A percentile compares a stretch with the other conserved stretches of the same genome.
These are phyloP conservation scores for Chalciporus sp. DNA, from an alignment of 1,284 basidiomycete genomes.

Conservation along the genomic window DNA sequence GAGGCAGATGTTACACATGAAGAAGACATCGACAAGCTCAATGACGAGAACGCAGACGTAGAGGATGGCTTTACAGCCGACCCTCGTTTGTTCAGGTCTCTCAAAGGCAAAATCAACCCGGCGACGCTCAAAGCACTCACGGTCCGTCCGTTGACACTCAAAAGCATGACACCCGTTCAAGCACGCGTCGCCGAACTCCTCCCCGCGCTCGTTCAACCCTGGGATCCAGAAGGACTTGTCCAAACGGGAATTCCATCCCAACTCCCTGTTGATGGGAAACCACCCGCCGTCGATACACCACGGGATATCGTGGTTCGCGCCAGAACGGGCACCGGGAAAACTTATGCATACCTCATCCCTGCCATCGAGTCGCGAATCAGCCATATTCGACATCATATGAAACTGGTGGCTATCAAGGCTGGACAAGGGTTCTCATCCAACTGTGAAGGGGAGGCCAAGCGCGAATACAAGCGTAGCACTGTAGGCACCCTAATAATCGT, in stretches of 20 bases:
- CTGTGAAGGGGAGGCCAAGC: slow-evolving; percentile 36
- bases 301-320: slow-evolving; percentile 80
- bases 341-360: slow-evolving; percentile 87
- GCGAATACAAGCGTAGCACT: slow-evolving; percentile 44
- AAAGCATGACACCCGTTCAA: slow-evolving; percentile 85
- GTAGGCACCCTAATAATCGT: slow-evolving; percentile 87
- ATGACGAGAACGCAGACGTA: background rate
- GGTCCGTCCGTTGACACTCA: slow-evolving; percentile 69
- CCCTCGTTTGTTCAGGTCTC: slow-evolving; percentile 38
- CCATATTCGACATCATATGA: slow-evolving; percentile 45
- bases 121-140: slow-evolving; percentile 68
- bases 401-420: slow-evolving; percentile 43
- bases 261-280: slow-evolving; percentile 5
- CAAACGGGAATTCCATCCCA: background rate
- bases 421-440: slow-evolving; percentile 39
- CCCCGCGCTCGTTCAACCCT: slow-evolving; percentile 56
- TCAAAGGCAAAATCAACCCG: slow-evolving; percentile 45
- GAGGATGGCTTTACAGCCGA: background rate
- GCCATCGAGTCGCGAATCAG: slow-evolving; percentile 78
- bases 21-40: background rate
- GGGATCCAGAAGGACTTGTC: slow-evolving; percentile 34
- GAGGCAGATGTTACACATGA: background rate
- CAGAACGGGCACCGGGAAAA: slow-evolving; percentile 95
- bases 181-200: slow-evolving; percentile 74
- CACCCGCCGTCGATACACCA: slow-evolving; percentile 33